Evolutionary conservation across 1,139 yeast genomes (phyloP).

Genomic region (Zygoascus hellenicus): DNA sequence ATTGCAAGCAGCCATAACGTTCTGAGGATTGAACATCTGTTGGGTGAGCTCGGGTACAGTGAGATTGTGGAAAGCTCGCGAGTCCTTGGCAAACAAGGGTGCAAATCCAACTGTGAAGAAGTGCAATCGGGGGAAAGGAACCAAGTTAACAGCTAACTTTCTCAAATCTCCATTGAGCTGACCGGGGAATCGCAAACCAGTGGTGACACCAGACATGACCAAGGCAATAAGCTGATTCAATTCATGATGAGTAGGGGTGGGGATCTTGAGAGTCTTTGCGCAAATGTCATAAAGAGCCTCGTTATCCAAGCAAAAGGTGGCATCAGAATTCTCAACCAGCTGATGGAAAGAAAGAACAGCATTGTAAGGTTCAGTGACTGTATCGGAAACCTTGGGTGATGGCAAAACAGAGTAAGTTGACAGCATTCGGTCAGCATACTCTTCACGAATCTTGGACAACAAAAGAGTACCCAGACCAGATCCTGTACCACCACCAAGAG

Average conservation of each 20-base stretch:
- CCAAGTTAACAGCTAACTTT: conserved; percentile 42
- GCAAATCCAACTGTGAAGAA: conserved; percentile 45
- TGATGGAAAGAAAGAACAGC: conserved; percentile 41
- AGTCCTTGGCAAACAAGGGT: conserved; percentile 37
- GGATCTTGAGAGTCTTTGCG: conserved; percentile 37
- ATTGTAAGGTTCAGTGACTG: conserved; percentile 43
- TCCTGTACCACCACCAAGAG: conserved; percentile 45
- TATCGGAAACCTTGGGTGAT: conserved; percentile 41
- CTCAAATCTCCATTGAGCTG: conserved; percentile 44
- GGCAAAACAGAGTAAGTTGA: conserved; percentile 44
- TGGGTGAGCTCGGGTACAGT: conserved; percentile 43
- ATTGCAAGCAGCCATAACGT: conserved; percentile 43
- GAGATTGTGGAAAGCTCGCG: conserved; percentile 37
- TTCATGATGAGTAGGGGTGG: conserved; percentile 39
- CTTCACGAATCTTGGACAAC: conserved; percentile 39
- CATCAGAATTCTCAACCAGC: conserved; percentile 41
- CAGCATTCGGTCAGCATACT: conserved; percentile 43
- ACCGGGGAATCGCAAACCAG: conserved; percentile 43
- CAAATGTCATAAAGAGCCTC: conserved; percentile 43
- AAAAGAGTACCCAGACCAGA: conserved; percentile 42
- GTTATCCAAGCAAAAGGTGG: conserved; percentile 43
- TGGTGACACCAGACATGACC: conserved; percentile 45
- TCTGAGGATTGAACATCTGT: conserved; percentile 41
- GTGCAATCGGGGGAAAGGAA: conserved; percentile 44
- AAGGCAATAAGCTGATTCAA: conserved; percentile 40